Evolutionary conservation across 345 rosid species (phyloP), one percentile per base, ranked within the genome.

Genomic region (Hevea brasiliensis): DNA sequence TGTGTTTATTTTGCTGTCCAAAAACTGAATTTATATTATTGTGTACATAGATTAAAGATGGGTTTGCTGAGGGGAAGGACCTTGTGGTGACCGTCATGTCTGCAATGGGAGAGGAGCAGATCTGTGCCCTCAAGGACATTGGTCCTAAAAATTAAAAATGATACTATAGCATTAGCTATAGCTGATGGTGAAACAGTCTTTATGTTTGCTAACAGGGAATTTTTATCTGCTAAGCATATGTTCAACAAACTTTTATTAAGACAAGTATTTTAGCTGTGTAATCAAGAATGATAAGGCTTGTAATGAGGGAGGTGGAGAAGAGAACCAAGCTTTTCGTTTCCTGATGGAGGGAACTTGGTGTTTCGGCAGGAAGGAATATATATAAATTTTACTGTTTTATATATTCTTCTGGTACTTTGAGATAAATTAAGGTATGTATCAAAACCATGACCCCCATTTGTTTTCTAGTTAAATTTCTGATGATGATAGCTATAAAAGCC

Each of bases 81-180:
- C 87, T 92, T 53, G 91, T 90, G 50, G 94, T 92, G 76, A 54
- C 87, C 50, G 95, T 92, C 67, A 90, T 89, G 97, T 87, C 87
- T 74, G 79, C 97, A 53, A 92, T 92, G 97, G 97, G 97, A 50
- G 95, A 92, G 85, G 97, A 92, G 88, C 97, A 89, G 87, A 89
- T 92, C 76, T 84, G 89, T 76, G 87, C 90, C 74, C 83, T 88
- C 8, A 92, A 89, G 87, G 95, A 91, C 77, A 85, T 91, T 81
- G 97, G 94, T 65, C 89, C 92, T 54, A 91, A 84, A 65, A 85
- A 79, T 56, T 86, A 81, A 83, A 77, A 23, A 68, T 77, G 71
- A 67, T 71, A 79, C 76, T 71, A n/a, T 77, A 55, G 75, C 75
- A 47, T 58, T 67, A 35, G 75, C 76, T 57, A 20, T 74, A 40